A percentile compares a stretch with the other conserved stretches of the same genome.
phyloP scores from a whole-genome alignment of 345 rosid species.

The Carallia pectinifolia region DNA sequence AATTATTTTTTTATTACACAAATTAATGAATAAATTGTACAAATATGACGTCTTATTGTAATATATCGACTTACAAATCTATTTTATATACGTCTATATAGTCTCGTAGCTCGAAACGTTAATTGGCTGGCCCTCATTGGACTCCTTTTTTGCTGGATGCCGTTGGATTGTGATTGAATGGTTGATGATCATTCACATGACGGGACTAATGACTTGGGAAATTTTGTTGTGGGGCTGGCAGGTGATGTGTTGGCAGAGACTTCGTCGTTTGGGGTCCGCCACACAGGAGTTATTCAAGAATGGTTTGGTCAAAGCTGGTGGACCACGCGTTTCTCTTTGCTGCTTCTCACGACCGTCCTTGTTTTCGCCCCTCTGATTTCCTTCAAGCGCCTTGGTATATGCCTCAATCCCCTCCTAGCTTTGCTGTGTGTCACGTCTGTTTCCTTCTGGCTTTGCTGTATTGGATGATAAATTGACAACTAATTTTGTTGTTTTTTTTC shows the following conservation, averaged over 20 bases:
- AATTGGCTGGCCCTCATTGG: too few relatives aligned
- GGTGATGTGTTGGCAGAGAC: conserved; percentile 69
- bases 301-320: conserved; percentile 63
- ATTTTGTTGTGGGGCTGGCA: conserved; percentile 12
- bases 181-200: background rate
- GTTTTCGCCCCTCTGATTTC: conserved; percentile 62
- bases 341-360: conserved; percentile 46
- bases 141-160: too few relatives aligned
- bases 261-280: conserved; percentile 41
- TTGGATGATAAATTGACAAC: too few relatives aligned
- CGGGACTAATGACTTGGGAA: background rate
- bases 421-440: too few relatives aligned
- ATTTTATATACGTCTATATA: too few relatives aligned
- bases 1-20: too few relatives aligned
- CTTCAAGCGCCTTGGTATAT: conserved; percentile 58
- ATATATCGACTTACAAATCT: too few relatives aligned
- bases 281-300: conserved; percentile 52
- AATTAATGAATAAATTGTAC: too few relatives aligned
- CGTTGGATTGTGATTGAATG: background rate
- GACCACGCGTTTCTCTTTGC: conserved; percentile 48
- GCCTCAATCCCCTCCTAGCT: background rate
- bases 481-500: too few relatives aligned
- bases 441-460: too few relatives aligned
- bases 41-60: too few relatives aligned
- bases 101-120: too few relatives aligned